phyloP scores from a whole-genome alignment of 75 land plant genomes.

The Selaginella moellendorffii region DNA sequence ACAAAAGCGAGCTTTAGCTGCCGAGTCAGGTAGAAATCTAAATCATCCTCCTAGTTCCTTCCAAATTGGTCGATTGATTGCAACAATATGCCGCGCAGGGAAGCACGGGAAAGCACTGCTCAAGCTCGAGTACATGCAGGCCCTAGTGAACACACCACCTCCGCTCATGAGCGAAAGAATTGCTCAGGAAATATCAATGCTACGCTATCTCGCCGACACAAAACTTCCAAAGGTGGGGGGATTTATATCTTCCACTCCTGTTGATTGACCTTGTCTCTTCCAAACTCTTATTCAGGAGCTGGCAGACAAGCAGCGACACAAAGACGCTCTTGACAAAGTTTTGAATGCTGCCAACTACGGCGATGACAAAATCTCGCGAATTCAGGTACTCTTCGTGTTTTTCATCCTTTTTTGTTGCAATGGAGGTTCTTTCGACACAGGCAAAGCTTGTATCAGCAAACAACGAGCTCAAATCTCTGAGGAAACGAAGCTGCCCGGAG shows the following conservation, averaged over 20 bases:
- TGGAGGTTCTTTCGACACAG: background rate
- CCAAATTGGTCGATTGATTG: background rate
- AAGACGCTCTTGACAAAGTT: constrained; percentile 14
- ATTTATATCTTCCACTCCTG: background rate
- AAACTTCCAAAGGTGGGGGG: constrained; percentile 17
- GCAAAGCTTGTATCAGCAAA: constrained; percentile 13
- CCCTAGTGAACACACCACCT: background rate
- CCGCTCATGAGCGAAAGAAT: constrained; percentile 12
- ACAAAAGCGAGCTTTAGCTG: constrained; percentile 5
- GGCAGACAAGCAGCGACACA: constrained; percentile 7
- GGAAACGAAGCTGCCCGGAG: constrained; percentile 1
- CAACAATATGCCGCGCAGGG: background rate
- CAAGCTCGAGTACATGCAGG: constrained; percentile 13
- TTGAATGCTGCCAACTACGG: background rate
- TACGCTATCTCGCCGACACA: constrained; percentile 15
- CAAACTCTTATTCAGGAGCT: constrained; percentile 12
- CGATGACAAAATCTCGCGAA: background rate
- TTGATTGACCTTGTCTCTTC: background rate
- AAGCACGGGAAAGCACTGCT: constrained; percentile 12
- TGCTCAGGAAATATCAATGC: constrained; percentile 13
- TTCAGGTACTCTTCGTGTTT: constrained; percentile 15
- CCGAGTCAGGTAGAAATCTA: background rate
- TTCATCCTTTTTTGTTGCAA: background rate
- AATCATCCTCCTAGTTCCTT: background rate
- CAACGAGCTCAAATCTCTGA: constrained; percentile 7